phyloP scores from a whole-genome alignment of 768 basidiomycete genomes.

The Tulasnella sp. region DNA sequence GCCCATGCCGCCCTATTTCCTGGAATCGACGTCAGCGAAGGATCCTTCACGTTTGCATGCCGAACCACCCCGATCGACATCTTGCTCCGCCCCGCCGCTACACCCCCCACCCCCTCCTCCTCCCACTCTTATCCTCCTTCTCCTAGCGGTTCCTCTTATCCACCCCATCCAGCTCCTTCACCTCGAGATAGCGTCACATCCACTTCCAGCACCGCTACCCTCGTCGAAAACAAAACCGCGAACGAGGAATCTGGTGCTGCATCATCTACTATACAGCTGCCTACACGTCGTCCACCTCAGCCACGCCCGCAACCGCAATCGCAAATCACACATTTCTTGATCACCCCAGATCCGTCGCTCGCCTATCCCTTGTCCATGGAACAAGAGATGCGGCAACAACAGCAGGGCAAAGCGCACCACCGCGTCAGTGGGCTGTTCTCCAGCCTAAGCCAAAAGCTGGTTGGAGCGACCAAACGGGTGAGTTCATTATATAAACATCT shows the following conservation, averaged over 20 bases:
- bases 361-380: slow-evolving; percentile 24
- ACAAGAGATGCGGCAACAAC: slow-evolving; percentile 25
- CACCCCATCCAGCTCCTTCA: background rate
- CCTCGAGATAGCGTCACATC: slow-evolving; percentile 8
- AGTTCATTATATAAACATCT: background rate
- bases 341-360: slow-evolving; percentile 23
- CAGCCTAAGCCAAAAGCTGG: slow-evolving; percentile 17
- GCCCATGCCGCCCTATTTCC: background rate
- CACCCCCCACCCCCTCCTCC: background rate
- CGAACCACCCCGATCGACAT: slow-evolving; percentile 24
- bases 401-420: slow-evolving; percentile 43
- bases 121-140: background rate
- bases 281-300: too few species aligned
- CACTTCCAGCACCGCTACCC: slow-evolving; percentile 4
- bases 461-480: slow-evolving; percentile 1
- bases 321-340: slow-evolving; percentile 26
- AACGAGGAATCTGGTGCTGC: slow-evolving; percentile 20
- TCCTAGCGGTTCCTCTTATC: slow-evolving; percentile 4
- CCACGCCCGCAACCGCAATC: background rate
- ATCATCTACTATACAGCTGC: slow-evolving; percentile 7
- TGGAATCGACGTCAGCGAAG: slow-evolving; percentile 25
- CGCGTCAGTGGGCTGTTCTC: slow-evolving; percentile 47
- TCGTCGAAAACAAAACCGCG: slow-evolving; percentile 12
- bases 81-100: slow-evolving; percentile 7
- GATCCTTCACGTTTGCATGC: slow-evolving; percentile 29